Percentiles rank a stretch among this genome's conserved stretches.
Conservation (phyloP, 2,329 filamentous ascomycete species). For the Sclerotiophoma versabilis region DNA sequence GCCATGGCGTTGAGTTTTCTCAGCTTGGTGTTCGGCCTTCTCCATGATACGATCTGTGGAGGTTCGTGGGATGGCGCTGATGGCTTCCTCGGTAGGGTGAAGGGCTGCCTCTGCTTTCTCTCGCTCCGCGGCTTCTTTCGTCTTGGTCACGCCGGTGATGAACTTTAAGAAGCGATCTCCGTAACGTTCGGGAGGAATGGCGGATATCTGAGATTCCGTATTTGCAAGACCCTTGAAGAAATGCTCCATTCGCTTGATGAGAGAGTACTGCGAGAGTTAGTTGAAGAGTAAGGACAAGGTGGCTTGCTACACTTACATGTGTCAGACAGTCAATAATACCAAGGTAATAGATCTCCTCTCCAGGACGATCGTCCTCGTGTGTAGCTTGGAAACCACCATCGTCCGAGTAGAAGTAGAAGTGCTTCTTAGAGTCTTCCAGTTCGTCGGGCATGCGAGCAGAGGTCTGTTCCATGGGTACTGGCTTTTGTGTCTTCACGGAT, state of each 20-base stretch:
- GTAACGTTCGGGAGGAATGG: slow-evolving; percentile 87
- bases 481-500: slow-evolving; percentile 90
- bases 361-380: slow-evolving; percentile 83
- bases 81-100: slow-evolving; percentile 46
- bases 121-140: slow-evolving; percentile 78
- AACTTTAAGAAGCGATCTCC: slow-evolving; percentile 94
- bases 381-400: slow-evolving; percentile 94
- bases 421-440: slow-evolving; percentile 69
- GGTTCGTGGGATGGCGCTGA: slow-evolving; percentile 49
- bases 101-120: slow-evolving; percentile 50
- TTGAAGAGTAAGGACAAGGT: background rate
- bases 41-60: slow-evolving; percentile 63
- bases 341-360: slow-evolving; percentile 95
- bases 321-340: slow-evolving; percentile 98
- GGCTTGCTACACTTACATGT: slow-evolving; percentile 70
- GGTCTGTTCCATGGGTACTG: slow-evolving; percentile 87
- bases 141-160: slow-evolving; percentile 89
- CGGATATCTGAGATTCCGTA: slow-evolving; percentile 87
- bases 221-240: slow-evolving; percentile 94
- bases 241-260: slow-evolving; percentile 93
- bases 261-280: slow-evolving; percentile 74
- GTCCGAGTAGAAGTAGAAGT: slow-evolving; percentile 89
- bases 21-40: slow-evolving; percentile 67
- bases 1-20: slow-evolving; percentile 62
- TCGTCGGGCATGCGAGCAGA: slow-evolving; percentile 89